Evolutionary conservation across 2,329 filamentous ascomycete species (phyloP).

Genomic region (Paraphaeosphaeria sporulosa): DNA sequence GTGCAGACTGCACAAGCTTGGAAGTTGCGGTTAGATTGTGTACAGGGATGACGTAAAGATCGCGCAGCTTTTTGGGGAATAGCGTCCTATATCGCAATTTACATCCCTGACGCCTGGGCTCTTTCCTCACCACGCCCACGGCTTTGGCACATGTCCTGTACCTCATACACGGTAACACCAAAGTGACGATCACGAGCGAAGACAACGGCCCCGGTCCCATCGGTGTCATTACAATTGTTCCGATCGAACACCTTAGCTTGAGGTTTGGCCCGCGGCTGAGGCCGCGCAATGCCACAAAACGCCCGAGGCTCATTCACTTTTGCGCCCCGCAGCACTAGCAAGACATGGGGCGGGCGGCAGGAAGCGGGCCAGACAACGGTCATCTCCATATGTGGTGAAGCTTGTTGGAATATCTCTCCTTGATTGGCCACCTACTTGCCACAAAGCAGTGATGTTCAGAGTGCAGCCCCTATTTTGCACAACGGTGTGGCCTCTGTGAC

Average conservation of each 20-base stretch:
- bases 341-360: not conserved
- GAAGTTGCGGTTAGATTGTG: not conserved
- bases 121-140: not conserved
- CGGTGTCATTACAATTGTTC: not conserved
- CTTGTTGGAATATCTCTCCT: not conserved
- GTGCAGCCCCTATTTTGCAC: constrained; percentile 3
- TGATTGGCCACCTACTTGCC: not conserved
- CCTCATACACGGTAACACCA: not conserved
- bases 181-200: not conserved
- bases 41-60: constrained; percentile 9
- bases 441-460: not conserved
- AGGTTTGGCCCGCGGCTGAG: not conserved
- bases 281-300: not conserved
- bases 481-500: not conserved
- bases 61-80: not conserved
- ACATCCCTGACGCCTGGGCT: not conserved
- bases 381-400: not conserved
- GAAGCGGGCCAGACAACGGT: constrained; percentile 2
- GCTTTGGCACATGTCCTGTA: not conserved
- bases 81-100: not conserved
- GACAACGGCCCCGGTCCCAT: not conserved
- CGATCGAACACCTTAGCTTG: not conserved
- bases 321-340: not conserved
- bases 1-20: not conserved
- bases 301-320: constrained; percentile 1